A percentile compares a stretch with the other conserved stretches of the same genome.
Conservation (phyloP, 23 red algal genomes). For the Gracilaria gracilis region DNA sequence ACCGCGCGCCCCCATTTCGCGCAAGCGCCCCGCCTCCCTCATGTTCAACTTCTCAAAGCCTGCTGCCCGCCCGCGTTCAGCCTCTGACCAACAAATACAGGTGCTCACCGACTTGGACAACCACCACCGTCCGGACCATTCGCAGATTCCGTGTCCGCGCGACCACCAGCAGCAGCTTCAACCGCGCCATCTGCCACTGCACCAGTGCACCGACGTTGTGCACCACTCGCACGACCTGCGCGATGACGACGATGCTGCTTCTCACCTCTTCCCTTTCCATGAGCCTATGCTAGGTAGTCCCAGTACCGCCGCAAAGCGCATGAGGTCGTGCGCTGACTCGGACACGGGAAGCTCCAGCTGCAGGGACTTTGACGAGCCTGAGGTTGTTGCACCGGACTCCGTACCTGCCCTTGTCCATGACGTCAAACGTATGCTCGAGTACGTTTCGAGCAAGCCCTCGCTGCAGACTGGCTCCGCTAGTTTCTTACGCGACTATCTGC, state of each 20-base stretch:
- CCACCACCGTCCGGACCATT: background rate
- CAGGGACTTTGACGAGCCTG: slow-evolving; percentile 72
- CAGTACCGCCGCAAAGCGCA: slow-evolving; percentile 29
- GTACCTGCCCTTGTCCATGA: slow-evolving; percentile 80
- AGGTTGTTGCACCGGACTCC: slow-evolving; percentile 75
- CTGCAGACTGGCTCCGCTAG: slow-evolving; percentile 85
- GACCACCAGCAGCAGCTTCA: background rate
- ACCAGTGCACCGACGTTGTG: slow-evolving; percentile 33
- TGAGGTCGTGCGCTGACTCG: slow-evolving; percentile 66
- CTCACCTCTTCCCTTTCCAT: slow-evolving; percentile 1
- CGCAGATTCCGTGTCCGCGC: background rate
- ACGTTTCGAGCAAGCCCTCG: slow-evolving; percentile 86
- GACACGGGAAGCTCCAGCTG: slow-evolving; percentile 58
- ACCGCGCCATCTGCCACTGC: background rate
- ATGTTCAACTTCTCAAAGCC: slow-evolving; percentile 64
- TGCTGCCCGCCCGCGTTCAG: slow-evolving; percentile 3
- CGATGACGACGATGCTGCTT: slow-evolving; percentile 16
- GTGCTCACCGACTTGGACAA: slow-evolving; percentile 17
- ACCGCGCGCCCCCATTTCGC: background rate
- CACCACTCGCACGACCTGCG: slow-evolving; percentile 35
- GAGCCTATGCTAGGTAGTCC: background rate
- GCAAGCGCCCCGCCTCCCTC: slow-evolving; percentile 53
- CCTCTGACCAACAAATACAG: slow-evolving; percentile 13
- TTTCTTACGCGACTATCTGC: slow-evolving; percentile 95
- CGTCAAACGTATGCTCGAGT: slow-evolving; percentile 78